These are phyloP conservation scores for Umbelopsis ramanniana DNA, from an alignment of 192 early-diverging fungal genomes.

Conservation along the genomic window DNA sequence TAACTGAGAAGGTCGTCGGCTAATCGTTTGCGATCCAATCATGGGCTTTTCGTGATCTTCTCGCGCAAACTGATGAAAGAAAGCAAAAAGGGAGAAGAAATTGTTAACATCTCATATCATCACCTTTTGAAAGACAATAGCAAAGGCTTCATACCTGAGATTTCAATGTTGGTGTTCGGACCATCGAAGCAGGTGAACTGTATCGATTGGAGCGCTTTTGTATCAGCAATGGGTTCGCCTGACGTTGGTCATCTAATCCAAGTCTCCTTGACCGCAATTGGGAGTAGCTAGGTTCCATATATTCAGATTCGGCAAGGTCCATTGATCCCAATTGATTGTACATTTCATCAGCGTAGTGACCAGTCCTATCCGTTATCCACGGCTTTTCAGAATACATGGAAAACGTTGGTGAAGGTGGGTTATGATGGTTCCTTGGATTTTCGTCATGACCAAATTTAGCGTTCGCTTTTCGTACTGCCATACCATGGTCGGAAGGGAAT, in stretches of 20 bases:
- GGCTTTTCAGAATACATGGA: conserved; percentile 20
- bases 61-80: neutral
- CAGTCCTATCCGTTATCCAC: conserved; percentile 8
- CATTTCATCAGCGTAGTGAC: conserved; percentile 14
- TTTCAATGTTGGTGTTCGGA: neutral
- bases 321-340: conserved; percentile 12
- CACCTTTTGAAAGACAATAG: neutral
- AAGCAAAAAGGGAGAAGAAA: neutral
- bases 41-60: neutral
- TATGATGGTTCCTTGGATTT: neutral
- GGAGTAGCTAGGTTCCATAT: neutral
- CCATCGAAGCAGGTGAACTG: conserved; percentile 4
- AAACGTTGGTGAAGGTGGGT: conserved; percentile 4
- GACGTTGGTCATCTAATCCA: neutral
- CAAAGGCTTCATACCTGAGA: neutral
- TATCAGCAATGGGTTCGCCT: neutral
- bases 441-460: neutral
- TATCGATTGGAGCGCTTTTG: neutral
- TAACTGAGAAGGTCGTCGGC: neutral
- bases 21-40: neutral
- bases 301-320: neutral
- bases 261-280: neutral
- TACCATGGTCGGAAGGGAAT: neutral
- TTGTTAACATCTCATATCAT: neutral
- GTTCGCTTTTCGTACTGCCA: no score